Evolutionary conservation across 116 monocot genomes (phyloP).

Genomic region (Dioscorea cayenensis): DNA sequence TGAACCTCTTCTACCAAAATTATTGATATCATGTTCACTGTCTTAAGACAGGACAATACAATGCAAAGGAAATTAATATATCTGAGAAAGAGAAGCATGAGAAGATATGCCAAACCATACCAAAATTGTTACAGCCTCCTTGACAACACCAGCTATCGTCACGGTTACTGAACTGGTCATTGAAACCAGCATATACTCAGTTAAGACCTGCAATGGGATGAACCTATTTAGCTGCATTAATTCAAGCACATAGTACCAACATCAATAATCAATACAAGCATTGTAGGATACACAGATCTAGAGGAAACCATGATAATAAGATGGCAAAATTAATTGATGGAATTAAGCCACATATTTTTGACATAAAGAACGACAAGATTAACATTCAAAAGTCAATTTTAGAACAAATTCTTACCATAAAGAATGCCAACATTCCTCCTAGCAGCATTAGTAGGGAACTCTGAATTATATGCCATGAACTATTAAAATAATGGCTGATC

Average conservation of each 20-base stretch:
- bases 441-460: conserved; percentile 80
- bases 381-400: neutral
- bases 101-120: conserved; percentile 30
- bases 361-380: too few relatives aligned
- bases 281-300: neutral
- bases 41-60: too few relatives aligned
- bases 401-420: conserved; percentile 54
- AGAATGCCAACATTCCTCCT: conserved; percentile 86
- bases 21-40: too few relatives aligned
- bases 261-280: neutral
- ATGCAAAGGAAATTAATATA: too few relatives aligned
- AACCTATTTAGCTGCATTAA: neutral
- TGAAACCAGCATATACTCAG: conserved; percentile 94
- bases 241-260: neutral
- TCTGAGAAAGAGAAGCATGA: neutral
- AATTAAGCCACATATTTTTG: too few relatives aligned
- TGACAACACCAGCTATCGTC: conserved; percentile 87
- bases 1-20: neutral
- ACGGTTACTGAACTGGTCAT: conserved; percentile 94
- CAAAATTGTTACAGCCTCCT: conserved; percentile 95
- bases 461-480: conserved; percentile 46
- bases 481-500: conserved; percentile 72
- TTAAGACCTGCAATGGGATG: conserved; percentile 70
- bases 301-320: neutral
- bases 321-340: too few relatives aligned